A percentile compares a stretch with the other conserved stretches of the same genome.
These are phyloP conservation scores for Pythium vanterpoolii DNA, from an alignment of 352 stramenopile species.

Conservation along the genomic window DNA sequence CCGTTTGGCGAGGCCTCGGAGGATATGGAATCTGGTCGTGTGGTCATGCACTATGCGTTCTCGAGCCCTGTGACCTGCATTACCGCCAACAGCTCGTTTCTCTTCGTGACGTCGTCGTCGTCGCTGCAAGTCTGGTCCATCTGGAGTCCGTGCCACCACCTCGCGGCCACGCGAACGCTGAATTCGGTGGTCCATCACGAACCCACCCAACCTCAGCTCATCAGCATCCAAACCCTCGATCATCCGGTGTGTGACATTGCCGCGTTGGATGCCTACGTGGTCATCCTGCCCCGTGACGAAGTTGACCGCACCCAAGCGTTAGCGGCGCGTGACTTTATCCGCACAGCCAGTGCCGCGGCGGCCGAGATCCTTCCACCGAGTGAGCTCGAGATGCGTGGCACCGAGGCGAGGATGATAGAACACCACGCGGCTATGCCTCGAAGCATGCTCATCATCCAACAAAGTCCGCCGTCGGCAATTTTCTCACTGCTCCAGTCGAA, in stretches of 20 bases:
- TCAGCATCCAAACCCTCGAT: constrained; percentile 44
- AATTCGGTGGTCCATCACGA: constrained; percentile 54
- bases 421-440: not conserved
- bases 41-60: constrained; percentile 87
- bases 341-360: constrained; percentile 37
- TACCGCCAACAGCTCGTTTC: constrained; percentile 81
- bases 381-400: constrained; percentile 56
- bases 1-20: constrained; percentile 30
- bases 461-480: constrained; percentile 72
- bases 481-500: constrained; percentile 46
- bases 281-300: constrained; percentile 47
- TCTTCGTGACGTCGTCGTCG: constrained; percentile 72
- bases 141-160: constrained; percentile 81
- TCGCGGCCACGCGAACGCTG: constrained; percentile 64
- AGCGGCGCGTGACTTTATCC: constrained; percentile 31
- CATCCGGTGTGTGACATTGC: constrained; percentile 36
- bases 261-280: constrained; percentile 73
- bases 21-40: constrained; percentile 45
- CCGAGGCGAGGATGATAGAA: not conserved
- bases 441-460: constrained; percentile 57
- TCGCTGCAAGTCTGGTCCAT: constrained; percentile 83
- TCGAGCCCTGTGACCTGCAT: constrained; percentile 56
- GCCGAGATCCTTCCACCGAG: constrained; percentile 41
- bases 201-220: constrained; percentile 64
- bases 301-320: not conserved